These are phyloP conservation scores for Omphalotus guepiniiformis DNA, from an alignment of 768 basidiomycete genomes.

Conservation along the genomic window DNA sequence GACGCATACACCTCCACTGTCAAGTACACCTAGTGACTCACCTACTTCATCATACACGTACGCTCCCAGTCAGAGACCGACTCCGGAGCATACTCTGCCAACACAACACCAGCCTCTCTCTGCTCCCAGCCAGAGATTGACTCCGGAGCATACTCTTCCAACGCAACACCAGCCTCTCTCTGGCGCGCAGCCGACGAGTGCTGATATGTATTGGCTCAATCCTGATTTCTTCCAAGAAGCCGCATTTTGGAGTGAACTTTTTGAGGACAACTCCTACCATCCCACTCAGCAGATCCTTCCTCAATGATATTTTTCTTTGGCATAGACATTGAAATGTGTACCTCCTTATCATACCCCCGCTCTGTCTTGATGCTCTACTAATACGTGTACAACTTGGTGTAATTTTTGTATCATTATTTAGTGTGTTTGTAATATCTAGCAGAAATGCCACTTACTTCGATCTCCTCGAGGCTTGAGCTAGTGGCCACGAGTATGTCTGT, in stretches of 20 bases:
- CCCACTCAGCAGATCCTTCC: too few relatives aligned
- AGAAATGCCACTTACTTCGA: too few relatives aligned
- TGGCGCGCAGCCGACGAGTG: background rate
- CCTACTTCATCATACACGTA: background rate
- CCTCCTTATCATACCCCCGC: too few relatives aligned
- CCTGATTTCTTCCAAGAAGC: background rate
- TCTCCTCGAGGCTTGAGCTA: too few relatives aligned
- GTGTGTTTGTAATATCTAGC: too few relatives aligned
- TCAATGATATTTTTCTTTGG: too few relatives aligned
- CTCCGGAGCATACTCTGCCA: background rate
- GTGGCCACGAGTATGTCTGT: too few relatives aligned
- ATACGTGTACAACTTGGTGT: too few relatives aligned
- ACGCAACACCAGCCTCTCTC: background rate
- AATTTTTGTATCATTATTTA: too few relatives aligned
- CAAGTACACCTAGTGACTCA: background rate
- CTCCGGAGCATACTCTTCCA: background rate
- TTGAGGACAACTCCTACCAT: background rate
- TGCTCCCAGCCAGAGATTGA: background rate
- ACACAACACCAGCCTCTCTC: background rate
- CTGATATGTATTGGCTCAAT: background rate
- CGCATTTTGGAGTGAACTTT: slow-evolving; percentile 4
- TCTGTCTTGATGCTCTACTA: too few relatives aligned
- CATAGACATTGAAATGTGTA: too few relatives aligned
- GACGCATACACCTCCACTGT: background rate
- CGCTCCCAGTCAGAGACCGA: background rate